phyloP scores from a whole-genome alignment of 1,139 yeast species.

The Candida tropicalis region DNA sequence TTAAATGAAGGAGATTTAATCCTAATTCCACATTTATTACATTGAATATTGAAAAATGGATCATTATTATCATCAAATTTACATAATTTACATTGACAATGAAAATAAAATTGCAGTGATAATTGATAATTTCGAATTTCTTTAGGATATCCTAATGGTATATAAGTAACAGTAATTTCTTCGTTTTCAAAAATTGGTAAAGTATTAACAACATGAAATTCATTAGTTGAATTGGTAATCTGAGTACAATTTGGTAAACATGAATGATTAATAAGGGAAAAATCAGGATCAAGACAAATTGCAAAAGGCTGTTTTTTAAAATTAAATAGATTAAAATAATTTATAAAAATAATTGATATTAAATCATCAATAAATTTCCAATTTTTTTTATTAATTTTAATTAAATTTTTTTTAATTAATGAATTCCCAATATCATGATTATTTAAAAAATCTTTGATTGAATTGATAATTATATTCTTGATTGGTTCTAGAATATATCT shows the following conservation, averaged over 20 bases:
- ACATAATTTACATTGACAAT: constrained; percentile 36
- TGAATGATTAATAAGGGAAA: constrained; percentile 35
- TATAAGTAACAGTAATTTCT: constrained; percentile 34
- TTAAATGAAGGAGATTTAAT: constrained; percentile 14
- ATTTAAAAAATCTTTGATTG: constrained; percentile 10
- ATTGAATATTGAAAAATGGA: constrained; percentile 23
- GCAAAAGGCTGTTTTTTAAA: constrained; percentile 28
- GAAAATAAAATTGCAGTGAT: constrained; percentile 26
- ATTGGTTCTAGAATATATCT: constrained; percentile 6
- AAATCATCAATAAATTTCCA: constrained; percentile 18
- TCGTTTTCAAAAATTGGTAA: constrained; percentile 21
- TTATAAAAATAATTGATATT: constrained; percentile 14
- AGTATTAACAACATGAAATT: constrained; percentile 19
- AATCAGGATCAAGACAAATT: constrained; percentile 34
- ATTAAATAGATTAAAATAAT: constrained; percentile 12
- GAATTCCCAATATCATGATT: constrained; percentile 8
- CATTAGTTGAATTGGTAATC: constrained; percentile 18
- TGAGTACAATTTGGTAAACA: constrained; percentile 33
- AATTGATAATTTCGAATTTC: constrained; percentile 13
- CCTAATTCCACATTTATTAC: constrained; percentile 20
- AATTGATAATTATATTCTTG: constrained; percentile 8
- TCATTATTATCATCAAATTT: constrained; percentile 17
- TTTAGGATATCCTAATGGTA: constrained; percentile 14
- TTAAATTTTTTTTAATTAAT: constrained; percentile 5
- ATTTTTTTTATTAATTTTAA: constrained; percentile 9